A percentile compares a stretch with the other conserved stretches of the same genome.
phyloP scores from a whole-genome alignment of 257 asterid genomes.

The Echites panduratus region DNA sequence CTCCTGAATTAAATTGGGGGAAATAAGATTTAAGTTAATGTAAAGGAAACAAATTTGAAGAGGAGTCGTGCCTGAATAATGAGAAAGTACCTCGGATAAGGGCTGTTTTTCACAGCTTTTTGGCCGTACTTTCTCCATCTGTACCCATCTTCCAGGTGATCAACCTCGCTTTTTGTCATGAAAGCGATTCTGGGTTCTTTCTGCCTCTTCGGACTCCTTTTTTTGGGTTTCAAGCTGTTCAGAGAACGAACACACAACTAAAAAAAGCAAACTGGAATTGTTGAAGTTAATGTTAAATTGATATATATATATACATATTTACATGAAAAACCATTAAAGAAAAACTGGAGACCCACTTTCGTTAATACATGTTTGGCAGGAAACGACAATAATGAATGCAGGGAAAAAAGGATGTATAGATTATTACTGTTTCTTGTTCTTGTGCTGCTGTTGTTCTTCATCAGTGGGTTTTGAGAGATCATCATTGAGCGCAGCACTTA shows the following conservation, averaged over 20 bases:
- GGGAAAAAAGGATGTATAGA: background rate
- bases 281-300: too few species aligned
- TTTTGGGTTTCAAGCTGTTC: slow-evolving; percentile 52
- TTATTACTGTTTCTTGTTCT: slow-evolving; percentile 40
- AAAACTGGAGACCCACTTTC: background rate
- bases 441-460: slow-evolving; percentile 22
- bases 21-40: background rate
- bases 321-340: background rate
- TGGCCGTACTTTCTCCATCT: slow-evolving; percentile 92
- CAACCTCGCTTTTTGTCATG: slow-evolving; percentile 84
- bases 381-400: background rate
- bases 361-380: background rate
- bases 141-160: slow-evolving; percentile 76
- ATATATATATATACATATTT: too few species aligned
- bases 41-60: too few species aligned
- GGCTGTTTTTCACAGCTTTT: slow-evolving; percentile 85
- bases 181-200: slow-evolving; percentile 72
- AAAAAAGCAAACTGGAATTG: too few species aligned
- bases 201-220: slow-evolving; percentile 44
- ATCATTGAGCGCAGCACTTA: slow-evolving; percentile 22
- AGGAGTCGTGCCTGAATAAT: too few species aligned
- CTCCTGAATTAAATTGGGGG: slow-evolving; percentile 37
- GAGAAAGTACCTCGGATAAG: slow-evolving; percentile 53
- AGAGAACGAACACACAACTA: background rate
- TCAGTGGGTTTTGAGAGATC: slow-evolving; percentile 21